A percentile compares a stretch with the other conserved stretches of the same genome.
Conservation (phyloP, 345 rosid species). For the Sisymbrium altissimum region DNA sequence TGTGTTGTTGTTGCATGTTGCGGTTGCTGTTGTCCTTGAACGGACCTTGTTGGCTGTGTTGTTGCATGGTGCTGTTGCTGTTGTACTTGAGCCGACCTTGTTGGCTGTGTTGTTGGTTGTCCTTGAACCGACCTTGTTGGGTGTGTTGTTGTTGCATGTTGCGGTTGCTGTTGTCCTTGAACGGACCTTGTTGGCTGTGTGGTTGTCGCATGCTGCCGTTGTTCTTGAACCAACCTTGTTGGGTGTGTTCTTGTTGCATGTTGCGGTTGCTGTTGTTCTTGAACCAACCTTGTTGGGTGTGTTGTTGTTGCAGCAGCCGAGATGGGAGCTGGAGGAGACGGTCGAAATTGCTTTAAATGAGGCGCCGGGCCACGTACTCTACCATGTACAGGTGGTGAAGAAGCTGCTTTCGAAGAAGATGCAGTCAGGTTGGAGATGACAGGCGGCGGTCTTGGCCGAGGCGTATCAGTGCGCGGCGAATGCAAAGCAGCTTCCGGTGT, state of each 20-base stretch:
- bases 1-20: background rate
- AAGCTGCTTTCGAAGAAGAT: slow-evolving; percentile 5
- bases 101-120: too few species aligned
- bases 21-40: background rate
- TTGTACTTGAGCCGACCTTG: too few species aligned
- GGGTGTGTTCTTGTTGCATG: too few species aligned
- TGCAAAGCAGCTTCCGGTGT: slow-evolving; percentile 13
- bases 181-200: background rate
- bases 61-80: background rate
- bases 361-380: slow-evolving; percentile 7
- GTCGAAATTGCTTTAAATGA: slow-evolving; percentile 11
- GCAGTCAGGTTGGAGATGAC: slow-evolving; percentile 14
- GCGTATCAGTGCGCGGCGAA: background rate
- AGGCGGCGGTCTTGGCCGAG: slow-evolving; percentile 24
- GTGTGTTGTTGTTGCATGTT: too few species aligned
- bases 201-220: background rate
- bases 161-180: background rate
- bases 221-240: too few species aligned
- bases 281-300: background rate
- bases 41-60: background rate
- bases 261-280: too few species aligned
- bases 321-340: slow-evolving; percentile 7
- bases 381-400: background rate
- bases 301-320: background rate
- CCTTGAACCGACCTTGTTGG: too few species aligned